These are phyloP conservation scores for Hansfordia pulvinata DNA, from an alignment of 2,329 filamentous ascomycete species.

Conservation along the genomic window DNA sequence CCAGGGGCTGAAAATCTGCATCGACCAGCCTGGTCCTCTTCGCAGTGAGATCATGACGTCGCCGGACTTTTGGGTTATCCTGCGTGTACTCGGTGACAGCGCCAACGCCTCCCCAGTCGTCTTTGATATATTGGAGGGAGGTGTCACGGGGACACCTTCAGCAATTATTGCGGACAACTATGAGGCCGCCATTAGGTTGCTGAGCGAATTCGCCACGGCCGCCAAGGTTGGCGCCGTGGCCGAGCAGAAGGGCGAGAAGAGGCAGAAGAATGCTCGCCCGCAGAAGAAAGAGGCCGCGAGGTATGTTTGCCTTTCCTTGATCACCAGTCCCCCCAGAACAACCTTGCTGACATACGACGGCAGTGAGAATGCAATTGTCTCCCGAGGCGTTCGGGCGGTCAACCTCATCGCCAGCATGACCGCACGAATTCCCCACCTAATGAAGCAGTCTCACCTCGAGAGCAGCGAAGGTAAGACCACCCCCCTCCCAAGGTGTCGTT, in stretches of 20 bases:
- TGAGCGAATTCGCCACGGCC: conserved; percentile 82
- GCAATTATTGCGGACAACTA: conserved; percentile 94
- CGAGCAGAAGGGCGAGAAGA: conserved; percentile 53
- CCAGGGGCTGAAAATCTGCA: conserved; percentile 67
- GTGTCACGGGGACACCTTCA: conserved; percentile 59
- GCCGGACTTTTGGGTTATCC: conserved; percentile 90
- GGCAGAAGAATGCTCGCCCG: conserved; percentile 21
- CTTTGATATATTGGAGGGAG: conserved; percentile 74
- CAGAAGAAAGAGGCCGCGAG: conserved; percentile 40
- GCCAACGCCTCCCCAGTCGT: conserved; percentile 62
- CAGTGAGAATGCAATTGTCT: conserved; percentile 59
- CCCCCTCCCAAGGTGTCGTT: no score
- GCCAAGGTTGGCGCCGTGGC: conserved; percentile 58
- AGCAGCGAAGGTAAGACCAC: conserved; percentile 54
- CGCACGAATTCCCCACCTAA: conserved; percentile 67
- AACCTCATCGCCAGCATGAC: conserved; percentile 73
- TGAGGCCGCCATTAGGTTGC: conserved; percentile 67
- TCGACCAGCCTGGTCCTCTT: conserved; percentile 62
- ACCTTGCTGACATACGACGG: conserved; percentile 6
- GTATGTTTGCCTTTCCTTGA: conserved; percentile 23
- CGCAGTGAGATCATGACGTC: conserved; percentile 91
- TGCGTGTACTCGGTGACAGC: conserved; percentile 60
- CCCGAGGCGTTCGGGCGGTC: conserved; percentile 69
- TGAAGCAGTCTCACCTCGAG: conserved; percentile 87
- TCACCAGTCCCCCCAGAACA: not conserved